These are phyloP conservation scores for Colletotrichum acutatum DNA, from an alignment of 2,329 filamentous ascomycete species.

Conservation along the genomic window DNA sequence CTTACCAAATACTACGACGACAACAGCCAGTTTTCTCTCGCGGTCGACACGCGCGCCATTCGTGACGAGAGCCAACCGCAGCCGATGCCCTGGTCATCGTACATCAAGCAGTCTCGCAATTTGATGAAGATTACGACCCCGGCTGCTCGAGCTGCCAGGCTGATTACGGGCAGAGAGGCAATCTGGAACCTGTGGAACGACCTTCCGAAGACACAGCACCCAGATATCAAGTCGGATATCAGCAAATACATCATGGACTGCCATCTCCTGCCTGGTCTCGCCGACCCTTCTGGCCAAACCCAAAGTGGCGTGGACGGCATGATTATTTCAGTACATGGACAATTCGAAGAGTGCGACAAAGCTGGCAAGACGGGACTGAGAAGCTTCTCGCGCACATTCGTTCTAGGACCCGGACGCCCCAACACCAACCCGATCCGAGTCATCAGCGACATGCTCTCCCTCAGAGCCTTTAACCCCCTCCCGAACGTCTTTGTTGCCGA, in stretches of 20 bases:
- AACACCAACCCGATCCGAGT: conserved; percentile 76
- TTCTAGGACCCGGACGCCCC: conserved; percentile 79
- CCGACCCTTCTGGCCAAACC: conserved; percentile 74
- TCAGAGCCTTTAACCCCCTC: conserved; percentile 72
- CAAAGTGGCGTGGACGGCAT: conserved; percentile 78
- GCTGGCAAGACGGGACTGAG: conserved; percentile 71
- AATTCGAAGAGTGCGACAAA: conserved; percentile 80
- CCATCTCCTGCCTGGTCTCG: conserved; percentile 76
- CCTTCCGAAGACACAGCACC: conserved; percentile 80
- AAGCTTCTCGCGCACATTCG: conserved; percentile 84
- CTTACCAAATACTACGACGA: conserved; percentile 79
- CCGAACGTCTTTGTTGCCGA: conserved; percentile 53
- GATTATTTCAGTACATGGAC: conserved; percentile 82
- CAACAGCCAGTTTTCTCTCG: conserved; percentile 79
- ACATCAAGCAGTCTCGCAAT: conserved; percentile 83
- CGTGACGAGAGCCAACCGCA: conserved; percentile 56
- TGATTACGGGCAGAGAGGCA: conserved; percentile 71
- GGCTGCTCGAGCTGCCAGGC: conserved; percentile 70
- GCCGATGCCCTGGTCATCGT: conserved; percentile 75
- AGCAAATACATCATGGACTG: conserved; percentile 87
- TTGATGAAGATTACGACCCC: conserved; percentile 74
- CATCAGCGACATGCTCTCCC: conserved; percentile 80
- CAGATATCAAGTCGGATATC: conserved; percentile 72
- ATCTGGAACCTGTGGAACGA: conserved; percentile 77
- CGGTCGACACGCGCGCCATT: conserved; percentile 72